Base-by-base conservation (phyloP, 345 rosid species). In the Cardamine resedifolia region DNA sequence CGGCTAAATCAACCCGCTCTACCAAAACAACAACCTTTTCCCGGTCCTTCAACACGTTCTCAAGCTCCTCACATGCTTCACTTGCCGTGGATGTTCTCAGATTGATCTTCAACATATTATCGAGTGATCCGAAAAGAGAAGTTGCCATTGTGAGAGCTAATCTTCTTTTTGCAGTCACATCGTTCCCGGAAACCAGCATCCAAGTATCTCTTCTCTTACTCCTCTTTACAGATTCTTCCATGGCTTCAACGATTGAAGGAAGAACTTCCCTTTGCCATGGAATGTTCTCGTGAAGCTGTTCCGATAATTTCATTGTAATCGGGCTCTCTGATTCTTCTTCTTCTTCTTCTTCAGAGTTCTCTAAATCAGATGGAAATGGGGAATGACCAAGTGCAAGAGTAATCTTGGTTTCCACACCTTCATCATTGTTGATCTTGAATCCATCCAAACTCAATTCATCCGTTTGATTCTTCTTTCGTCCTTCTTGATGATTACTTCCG, bases 381-480 rank as follows among this genome's bases (percentile, higher is more conserved):
- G 79, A 85, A 78, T 70, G 84, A 10, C 98, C 96, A 50, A 92
- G 90, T 10, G 84, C 88, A 72, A 92, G 96, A 52, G 88, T 86
- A 77, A 88, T 83, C 74, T 84, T 90, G 16, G 81, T 84, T 44
- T 92, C 96, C 70, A 81, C 83, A 15, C 82, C 91, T 64, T 81
- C 85, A 36, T 68, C 79, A 53, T 20, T 75, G 50, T 62, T 72
- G 71, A 75, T 83, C 83, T 83, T 87, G 56, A 90, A 81, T 48
- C 79, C 78, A 83, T 87, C 88, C 80, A 90, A 84, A 76, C 81
- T 87, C 20, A 86, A 71, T 47, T 82, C 88, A 58, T 65, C 65
- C 12, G 71, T 71, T 62, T 57, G 74, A 57, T 73, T 68, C 75
- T 77, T 78, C 50, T 58, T 79, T 15, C 55, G 20, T 47, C 66